These are phyloP conservation scores for Cercophora newfieldiana DNA, from an alignment of 495 filamentous ascomycete species.

Conservation along the genomic window DNA sequence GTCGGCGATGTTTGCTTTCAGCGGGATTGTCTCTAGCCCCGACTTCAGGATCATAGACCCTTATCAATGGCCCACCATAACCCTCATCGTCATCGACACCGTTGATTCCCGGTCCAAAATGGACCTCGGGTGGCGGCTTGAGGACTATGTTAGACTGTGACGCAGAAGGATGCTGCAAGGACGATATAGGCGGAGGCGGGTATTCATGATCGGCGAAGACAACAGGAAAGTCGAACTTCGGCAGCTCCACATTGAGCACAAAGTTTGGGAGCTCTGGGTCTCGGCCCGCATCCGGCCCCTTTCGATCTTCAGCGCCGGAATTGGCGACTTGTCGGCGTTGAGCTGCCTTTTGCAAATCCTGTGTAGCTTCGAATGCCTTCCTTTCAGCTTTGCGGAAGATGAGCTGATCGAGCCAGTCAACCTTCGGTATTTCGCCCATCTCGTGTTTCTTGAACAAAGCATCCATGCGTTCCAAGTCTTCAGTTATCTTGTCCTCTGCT, in stretches of 20 bases:
- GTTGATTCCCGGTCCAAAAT: constrained; percentile 79
- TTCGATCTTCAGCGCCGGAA: constrained; percentile 35
- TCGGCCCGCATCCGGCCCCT: constrained; percentile 1
- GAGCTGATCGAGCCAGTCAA: constrained; percentile 93
- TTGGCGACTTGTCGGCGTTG: constrained; percentile 19
- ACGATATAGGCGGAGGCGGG: constrained; percentile 74
- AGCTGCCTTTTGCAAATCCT: constrained; percentile 35
- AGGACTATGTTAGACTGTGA: constrained; percentile 65
- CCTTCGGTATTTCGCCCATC: constrained; percentile 88
- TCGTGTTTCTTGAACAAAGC: constrained; percentile 95
- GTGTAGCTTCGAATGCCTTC: constrained; percentile 59
- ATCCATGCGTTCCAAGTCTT: constrained; percentile 81
- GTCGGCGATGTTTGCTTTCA: constrained; percentile 89
- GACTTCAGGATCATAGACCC: constrained; percentile 92
- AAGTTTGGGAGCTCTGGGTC: constrained; percentile 51
- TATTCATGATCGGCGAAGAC: constrained; percentile 96
- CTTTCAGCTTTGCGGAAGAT: constrained; percentile 86
- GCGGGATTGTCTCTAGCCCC: constrained; percentile 86
- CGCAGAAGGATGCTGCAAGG: constrained; percentile 60
- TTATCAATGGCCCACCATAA: constrained; percentile 62
- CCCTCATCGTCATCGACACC: constrained; percentile 56
- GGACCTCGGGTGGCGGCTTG: constrained; percentile 79
- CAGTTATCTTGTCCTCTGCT: constrained; percentile 58
- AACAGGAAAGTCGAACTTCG: constrained; percentile 92
- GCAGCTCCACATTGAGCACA: constrained; percentile 84